Base-by-base conservation (phyloP, 345 rosid species). In the Salix koriyanagi region DNA sequence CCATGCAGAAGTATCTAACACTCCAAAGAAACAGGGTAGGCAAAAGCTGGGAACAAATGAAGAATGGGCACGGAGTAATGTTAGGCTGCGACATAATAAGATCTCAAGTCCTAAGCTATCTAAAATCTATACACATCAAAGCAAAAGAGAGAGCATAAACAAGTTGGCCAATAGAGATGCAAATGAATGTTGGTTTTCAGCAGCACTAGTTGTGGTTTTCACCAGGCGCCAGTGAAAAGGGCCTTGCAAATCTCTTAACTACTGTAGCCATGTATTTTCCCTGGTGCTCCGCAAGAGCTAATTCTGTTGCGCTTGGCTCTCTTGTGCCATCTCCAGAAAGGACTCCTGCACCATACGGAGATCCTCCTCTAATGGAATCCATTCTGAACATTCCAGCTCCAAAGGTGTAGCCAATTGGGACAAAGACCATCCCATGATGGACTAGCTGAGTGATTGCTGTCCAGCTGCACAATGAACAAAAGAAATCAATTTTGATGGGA, bases 361-460 rank as follows among this genome's bases (percentile, higher is more conserved):
- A 86, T 4, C 95, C 97, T 58, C 97, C 93, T 50, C 93, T 86
- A 16, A 87, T 84, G 32, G 88, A 86, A 75, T 92, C 92, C 91
- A 91, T 88, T 82, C 85, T 84, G 83, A 92, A 91, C 95, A 92
- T 92, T 37, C 93, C 91, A 2, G 92, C 93, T 68, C 95, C 93
- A 46, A 91, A 89, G 46, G 97, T 90, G 86, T 92, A 90, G 8
- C 97, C 97, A 74, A 90, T 86, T 3, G 97, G 97, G 64, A 92
- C 93, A 37, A 88, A 89, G n/a, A 92, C 79, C 97, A 92, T 92
- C 69, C 95, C 97, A 42, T 92, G 97, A 83, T 90, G 93, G 46
- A 84, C 92, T 12, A 92, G 87, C 71, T 91, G 97, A 52, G 97
- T 89, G 68, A 92, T 87, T 46, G 93, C 91, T 41, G 92, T 91